These are phyloP conservation scores for Barnettozyma vustinii DNA, from an alignment of 805 yeast genomes.

Conservation along the genomic window DNA sequence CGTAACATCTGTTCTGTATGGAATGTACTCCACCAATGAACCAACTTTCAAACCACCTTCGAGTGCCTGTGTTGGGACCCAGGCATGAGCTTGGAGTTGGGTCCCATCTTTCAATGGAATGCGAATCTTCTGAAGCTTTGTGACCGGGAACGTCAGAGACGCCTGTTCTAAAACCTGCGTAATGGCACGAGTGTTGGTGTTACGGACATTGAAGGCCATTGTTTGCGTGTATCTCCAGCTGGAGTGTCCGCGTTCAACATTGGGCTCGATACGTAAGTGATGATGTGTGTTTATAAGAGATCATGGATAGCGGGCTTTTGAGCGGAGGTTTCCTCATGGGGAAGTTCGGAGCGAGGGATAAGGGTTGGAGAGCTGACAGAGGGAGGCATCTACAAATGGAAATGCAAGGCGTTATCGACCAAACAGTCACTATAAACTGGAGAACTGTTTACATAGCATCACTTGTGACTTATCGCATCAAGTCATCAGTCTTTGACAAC, in stretches of 20 bases:
- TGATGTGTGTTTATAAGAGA: background rate
- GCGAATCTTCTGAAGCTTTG: conserved; percentile 31
- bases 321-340: background rate
- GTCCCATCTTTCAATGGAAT: conserved; percentile 37
- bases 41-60: conserved; percentile 29
- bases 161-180: conserved; percentile 21
- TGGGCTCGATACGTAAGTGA: no score
- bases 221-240: background rate
- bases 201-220: conserved; percentile 42
- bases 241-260: no score
- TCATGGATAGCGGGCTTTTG: background rate
- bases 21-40: conserved; percentile 39
- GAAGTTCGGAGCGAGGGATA: background rate
- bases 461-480: no score
- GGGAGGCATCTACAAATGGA: background rate
- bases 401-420: background rate
- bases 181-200: conserved; percentile 26
- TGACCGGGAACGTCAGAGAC: conserved; percentile 26
- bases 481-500: no score
- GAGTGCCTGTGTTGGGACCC: conserved; percentile 37
- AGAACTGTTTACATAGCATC: no score
- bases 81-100: conserved; percentile 35
- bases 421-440: no score
- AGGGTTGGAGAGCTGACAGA: background rate
- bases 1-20: conserved; percentile 41